Evolutionary conservation across 1,139 yeast genomes (phyloP).

Genomic region (Nadsonia commutata): DNA sequence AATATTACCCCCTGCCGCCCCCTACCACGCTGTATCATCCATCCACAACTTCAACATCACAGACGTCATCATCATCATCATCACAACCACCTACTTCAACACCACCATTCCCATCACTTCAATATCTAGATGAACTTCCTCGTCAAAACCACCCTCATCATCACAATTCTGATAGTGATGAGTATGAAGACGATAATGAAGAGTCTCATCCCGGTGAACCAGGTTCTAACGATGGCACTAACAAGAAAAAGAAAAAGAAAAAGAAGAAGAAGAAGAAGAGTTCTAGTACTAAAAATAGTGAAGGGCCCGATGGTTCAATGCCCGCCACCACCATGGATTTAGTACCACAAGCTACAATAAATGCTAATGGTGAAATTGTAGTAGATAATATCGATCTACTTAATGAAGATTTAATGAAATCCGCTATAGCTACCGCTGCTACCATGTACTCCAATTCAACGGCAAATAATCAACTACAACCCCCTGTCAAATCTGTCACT

Average conservation of each 20-base stretch:
- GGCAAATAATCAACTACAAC: slow-evolving; percentile 3
- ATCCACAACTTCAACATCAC: slow-evolving; percentile 3
- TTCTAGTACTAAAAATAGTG: slow-evolving; percentile 14
- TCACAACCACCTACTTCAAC: no score
- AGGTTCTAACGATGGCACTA: slow-evolving; percentile 6
- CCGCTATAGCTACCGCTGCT: slow-evolving; percentile 17
- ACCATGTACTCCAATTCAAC: slow-evolving; percentile 5
- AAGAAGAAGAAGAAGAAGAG: slow-evolving; percentile 43
- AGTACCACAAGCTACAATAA: slow-evolving; percentile 10
- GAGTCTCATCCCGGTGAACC: slow-evolving; percentile 1
- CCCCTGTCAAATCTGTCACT: background rate
- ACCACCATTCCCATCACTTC: no score
- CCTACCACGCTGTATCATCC: no score
- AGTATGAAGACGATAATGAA: background rate
- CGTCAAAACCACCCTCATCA: background rate
- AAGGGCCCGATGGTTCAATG: slow-evolving; percentile 8
- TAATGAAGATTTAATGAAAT: slow-evolving; percentile 35
- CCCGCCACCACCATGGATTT: slow-evolving; percentile 29
- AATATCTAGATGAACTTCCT: no score
- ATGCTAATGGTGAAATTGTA: slow-evolving; percentile 17
- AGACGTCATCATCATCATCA: background rate
- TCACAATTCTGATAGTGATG: background rate
- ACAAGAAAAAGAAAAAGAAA: slow-evolving; percentile 25
- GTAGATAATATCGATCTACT: slow-evolving; percentile 27
- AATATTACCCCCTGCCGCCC: slow-evolving; percentile 28